Conservation (phyloP, 2,329 filamentous ascomycete genomes). For the Gyromitra esculenta region DNA sequence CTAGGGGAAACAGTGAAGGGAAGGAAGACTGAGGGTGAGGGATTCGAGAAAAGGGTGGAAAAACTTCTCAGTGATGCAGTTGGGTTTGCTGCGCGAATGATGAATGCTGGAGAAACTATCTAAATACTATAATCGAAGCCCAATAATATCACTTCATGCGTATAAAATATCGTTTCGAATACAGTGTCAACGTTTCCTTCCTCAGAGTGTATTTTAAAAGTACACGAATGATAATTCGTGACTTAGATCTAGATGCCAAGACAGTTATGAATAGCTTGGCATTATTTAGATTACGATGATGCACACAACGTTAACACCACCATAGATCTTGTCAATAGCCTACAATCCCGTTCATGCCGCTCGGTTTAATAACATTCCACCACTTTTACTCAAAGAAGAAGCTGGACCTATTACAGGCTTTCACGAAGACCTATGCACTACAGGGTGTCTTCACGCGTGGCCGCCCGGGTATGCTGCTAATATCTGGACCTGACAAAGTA, state of each 20-base stretch:
- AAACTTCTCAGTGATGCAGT: conserved; percentile 1
- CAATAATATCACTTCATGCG: neutral
- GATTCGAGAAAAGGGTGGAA: neutral
- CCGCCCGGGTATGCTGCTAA: conserved; percentile 32
- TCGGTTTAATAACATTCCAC: conserved; percentile 42
- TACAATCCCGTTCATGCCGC: conserved; percentile 17
- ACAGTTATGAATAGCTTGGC: conserved; percentile 14
- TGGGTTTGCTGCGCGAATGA: neutral
- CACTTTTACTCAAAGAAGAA: conserved; percentile 42
- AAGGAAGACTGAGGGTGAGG: neutral
- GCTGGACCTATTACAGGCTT: conserved; percentile 1
- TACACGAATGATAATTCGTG: neutral
- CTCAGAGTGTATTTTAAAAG: neutral
- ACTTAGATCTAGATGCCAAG: neutral
- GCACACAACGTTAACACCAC: no score
- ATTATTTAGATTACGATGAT: neutral
- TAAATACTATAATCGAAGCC: neutral
- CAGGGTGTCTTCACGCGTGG: conserved; percentile 39
- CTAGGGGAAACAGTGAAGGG: conserved; percentile 3
- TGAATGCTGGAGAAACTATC: neutral
- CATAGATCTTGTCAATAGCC: no score
- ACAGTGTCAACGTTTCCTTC: neutral
- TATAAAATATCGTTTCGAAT: no score
- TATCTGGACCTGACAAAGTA: conserved; percentile 11
- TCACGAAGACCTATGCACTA: conserved; percentile 16